These are phyloP conservation scores for Saitozyma sp. DNA, from an alignment of 768 basidiomycete genomes.

Conservation along the genomic window DNA sequence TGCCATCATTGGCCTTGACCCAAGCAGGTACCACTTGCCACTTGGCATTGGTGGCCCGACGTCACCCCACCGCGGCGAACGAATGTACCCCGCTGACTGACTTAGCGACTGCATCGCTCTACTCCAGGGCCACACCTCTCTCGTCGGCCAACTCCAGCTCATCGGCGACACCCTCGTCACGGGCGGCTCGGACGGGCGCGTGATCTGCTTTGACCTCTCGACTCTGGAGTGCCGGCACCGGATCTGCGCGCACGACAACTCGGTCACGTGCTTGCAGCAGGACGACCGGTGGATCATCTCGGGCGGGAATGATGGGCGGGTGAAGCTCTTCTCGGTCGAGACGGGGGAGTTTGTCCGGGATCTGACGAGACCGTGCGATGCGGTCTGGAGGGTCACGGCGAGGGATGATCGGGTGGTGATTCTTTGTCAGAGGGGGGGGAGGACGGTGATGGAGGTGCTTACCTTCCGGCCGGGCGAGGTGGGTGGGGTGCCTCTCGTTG, in stretches of 20 bases:
- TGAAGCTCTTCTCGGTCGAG: conserved; percentile 55
- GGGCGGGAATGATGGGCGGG: conserved; percentile 79
- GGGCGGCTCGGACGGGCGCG: conserved; percentile 84
- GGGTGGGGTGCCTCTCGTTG: no score
- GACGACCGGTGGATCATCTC: conserved; percentile 73
- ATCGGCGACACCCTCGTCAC: conserved; percentile 67
- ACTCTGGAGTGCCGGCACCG: conserved; percentile 55
- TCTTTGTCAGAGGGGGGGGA: conserved; percentile 74
- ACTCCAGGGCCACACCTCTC: conserved; percentile 84
- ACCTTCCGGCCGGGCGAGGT: conserved; percentile 52
- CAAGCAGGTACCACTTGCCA: no score
- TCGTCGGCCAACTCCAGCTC: conserved; percentile 87
- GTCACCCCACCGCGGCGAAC: background rate
- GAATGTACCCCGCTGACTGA: conserved; percentile 6
- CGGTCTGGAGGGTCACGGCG: conserved; percentile 76
- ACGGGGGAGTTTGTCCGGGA: conserved; percentile 74
- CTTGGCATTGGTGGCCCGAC: background rate
- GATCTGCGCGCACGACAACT: conserved; percentile 84
- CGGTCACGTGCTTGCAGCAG: conserved; percentile 82
- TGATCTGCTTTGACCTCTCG: conserved; percentile 66
- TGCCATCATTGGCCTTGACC: no score
- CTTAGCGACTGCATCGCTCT: conserved; percentile 75
- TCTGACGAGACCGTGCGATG: conserved; percentile 70
- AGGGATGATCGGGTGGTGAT: conserved; percentile 72
- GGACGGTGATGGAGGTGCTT: conserved; percentile 87